phyloP scores from a whole-genome alignment of 1,284 basidiomycete species.

The Cryptococcus sp. region DNA sequence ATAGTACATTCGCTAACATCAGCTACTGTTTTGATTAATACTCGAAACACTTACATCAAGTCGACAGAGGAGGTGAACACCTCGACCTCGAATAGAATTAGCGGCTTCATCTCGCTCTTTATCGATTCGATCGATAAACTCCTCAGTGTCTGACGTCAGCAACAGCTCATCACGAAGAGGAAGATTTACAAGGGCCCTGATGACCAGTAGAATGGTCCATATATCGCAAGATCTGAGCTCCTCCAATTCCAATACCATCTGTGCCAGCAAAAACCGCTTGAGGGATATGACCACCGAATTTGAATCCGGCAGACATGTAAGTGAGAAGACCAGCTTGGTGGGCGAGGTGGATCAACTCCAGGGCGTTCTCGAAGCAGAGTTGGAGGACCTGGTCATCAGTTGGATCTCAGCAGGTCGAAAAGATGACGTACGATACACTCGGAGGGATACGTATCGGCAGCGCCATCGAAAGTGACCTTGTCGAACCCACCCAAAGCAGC shows the following conservation, averaged over 20 bases:
- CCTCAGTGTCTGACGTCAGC: not conserved
- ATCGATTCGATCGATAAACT: not conserved
- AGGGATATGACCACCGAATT: not conserved
- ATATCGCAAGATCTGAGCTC: not conserved
- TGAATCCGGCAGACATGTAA: not conserved
- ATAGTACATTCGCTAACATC: not conserved
- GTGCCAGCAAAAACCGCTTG: not conserved
- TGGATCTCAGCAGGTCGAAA: not conserved
- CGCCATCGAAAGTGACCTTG: not conserved
- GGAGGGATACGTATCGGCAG: not conserved
- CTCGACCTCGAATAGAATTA: not conserved
- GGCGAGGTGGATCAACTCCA: not conserved
- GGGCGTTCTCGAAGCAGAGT: not conserved
- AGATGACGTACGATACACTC: not conserved
- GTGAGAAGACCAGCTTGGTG: not conserved
- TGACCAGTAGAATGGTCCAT: not conserved
- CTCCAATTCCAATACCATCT: not conserved
- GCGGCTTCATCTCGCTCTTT: not conserved
- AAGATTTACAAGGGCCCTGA: not conserved
- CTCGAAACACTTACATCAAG: not conserved
- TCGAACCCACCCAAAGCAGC: not conserved
- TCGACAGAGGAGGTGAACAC: not conserved
- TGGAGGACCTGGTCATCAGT: not conserved
- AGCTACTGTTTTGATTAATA: not conserved
- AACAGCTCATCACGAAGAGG: not conserved